phyloP scores from a whole-genome alignment of 352 stramenopile genomes.

The Globisporangium canariense region DNA sequence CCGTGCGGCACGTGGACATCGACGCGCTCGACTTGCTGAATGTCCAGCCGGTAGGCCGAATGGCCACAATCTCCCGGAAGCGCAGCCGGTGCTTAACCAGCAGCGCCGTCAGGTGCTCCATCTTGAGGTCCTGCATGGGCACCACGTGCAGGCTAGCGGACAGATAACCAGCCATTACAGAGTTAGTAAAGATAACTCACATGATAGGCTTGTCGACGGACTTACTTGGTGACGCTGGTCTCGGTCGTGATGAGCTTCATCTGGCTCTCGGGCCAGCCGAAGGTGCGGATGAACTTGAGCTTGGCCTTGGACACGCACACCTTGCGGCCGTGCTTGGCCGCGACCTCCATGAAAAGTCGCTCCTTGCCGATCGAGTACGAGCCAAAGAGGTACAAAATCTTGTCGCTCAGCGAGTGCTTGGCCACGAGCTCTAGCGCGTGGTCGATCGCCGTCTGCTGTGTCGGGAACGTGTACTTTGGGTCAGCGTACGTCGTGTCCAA shows the following conservation, averaged over 20 bases:
- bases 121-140: constrained; percentile 90
- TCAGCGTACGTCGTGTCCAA: constrained; percentile 97
- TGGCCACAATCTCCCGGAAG: constrained; percentile 88
- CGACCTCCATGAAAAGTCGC: constrained; percentile 93
- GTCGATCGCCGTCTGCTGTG: constrained; percentile 72
- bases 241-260: constrained; percentile 90
- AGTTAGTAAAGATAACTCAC: not conserved
- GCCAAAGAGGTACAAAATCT: constrained; percentile 92
- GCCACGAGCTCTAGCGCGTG: constrained; percentile 63
- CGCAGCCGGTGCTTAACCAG: constrained; percentile 63
- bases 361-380: constrained; percentile 98
- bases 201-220: constrained; percentile 8
- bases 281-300: constrained; percentile 82
- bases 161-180: constrained; percentile 7
- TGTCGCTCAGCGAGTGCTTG: constrained; percentile 52
- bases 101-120: constrained; percentile 82
- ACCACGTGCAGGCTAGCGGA: constrained; percentile 87
- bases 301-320: constrained; percentile 81
- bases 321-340: constrained; percentile 65
- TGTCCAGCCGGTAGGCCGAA: constrained; percentile 94
- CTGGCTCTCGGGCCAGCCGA: constrained; percentile 76
- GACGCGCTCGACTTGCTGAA: constrained; percentile 55
- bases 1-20: constrained; percentile 71
- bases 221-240: constrained; percentile 62
- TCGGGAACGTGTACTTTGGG: constrained; percentile 92